Evolutionary conservation across 768 basidiomycete genomes (phyloP).

Genomic region (Xerocomellus amylosporus): DNA sequence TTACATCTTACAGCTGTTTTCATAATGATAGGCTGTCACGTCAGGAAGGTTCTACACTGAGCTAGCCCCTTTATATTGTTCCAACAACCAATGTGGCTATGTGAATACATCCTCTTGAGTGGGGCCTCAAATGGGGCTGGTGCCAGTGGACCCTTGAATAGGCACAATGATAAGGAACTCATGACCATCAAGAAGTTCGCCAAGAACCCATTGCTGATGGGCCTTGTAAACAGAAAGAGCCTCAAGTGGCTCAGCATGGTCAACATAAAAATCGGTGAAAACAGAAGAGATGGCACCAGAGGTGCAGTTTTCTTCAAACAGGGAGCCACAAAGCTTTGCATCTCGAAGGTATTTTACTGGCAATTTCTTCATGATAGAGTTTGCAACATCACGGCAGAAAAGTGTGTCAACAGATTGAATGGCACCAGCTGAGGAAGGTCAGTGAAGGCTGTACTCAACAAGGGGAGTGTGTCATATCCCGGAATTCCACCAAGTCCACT

Average conservation of each 20-base stretch:
- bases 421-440: neutral
- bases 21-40: no score
- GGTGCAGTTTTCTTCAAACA: constrained; percentile 5
- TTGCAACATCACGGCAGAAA: neutral
- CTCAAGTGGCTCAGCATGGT: neutral
- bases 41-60: no score
- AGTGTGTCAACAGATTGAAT: neutral
- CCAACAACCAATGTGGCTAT: no score
- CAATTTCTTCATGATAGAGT: neutral
- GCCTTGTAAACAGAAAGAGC: neutral
- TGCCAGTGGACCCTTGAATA: neutral
- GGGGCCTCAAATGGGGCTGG: neutral
- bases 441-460: constrained; percentile 1
- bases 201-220: neutral
- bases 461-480: neutral
- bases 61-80: no score
- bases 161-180: constrained; percentile 1
- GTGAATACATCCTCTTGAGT: no score
- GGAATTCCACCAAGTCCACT: no score
- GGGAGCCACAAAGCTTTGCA: neutral
- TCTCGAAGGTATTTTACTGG: neutral
- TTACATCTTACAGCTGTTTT: no score
- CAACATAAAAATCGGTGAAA: neutral
- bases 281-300: constrained; percentile 1
- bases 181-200: constrained; percentile 1